phyloP scores from a whole-genome alignment of 2,329 filamentous ascomycete species.

The Magnaporthiopsis poae region DNA sequence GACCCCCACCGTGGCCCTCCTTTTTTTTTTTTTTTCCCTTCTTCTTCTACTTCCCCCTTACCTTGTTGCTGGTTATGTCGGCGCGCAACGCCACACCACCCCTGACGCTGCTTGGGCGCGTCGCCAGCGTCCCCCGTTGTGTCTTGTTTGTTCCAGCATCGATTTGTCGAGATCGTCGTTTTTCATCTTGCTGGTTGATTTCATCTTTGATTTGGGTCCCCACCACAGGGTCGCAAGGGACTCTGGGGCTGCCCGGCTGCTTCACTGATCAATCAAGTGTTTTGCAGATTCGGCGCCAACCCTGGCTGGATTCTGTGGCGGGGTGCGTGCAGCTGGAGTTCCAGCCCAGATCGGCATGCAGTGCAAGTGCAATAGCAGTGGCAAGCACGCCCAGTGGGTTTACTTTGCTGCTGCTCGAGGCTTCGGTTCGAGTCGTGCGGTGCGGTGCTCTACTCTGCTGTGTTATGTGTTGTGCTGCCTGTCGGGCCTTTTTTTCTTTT shows the following conservation, averaged over 20 bases:
- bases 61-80: neutral
- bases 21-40: neutral
- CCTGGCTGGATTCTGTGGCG: slow-evolving; percentile 6
- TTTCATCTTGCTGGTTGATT: neutral
- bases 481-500: neutral
- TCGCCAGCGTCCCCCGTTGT: no score
- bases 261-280: neutral
- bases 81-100: neutral
- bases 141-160: neutral
- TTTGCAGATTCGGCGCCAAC: neutral
- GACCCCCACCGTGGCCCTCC: no score
- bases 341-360: neutral
- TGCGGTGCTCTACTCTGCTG: no score
- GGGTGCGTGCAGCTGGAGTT: neutral
- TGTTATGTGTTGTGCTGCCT: no score
- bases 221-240: neutral
- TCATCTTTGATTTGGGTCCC: neutral
- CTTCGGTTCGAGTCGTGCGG: neutral
- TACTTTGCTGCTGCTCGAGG: neutral
- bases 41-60: neutral
- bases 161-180: neutral
- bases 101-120: neutral
- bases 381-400: neutral
- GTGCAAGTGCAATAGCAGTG: neutral
- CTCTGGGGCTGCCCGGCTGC: neutral